phyloP scores from a whole-genome alignment of 371 early-diverging fungal genomes.

The Nematocida displodere region DNA sequence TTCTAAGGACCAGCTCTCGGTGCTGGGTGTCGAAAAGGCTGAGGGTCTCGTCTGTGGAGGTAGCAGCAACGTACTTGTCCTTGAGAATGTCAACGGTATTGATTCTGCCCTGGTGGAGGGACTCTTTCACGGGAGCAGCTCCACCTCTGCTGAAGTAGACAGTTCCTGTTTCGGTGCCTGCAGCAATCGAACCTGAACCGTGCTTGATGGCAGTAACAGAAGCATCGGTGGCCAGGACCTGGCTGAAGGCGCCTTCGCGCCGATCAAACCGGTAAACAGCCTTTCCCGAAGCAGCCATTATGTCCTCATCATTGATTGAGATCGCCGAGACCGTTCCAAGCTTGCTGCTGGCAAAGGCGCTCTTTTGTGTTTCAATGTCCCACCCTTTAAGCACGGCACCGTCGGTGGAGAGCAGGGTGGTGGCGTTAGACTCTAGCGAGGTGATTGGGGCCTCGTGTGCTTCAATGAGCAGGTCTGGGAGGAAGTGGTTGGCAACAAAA shows the following conservation, averaged over 20 bases:
- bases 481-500: constrained; percentile 43
- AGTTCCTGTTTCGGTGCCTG: background rate
- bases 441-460: constrained; percentile 7
- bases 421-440: background rate
- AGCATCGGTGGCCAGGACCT: background rate
- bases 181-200: background rate
- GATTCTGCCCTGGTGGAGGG: constrained; percentile 1
- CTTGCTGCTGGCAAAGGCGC: background rate
- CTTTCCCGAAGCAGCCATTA: background rate
- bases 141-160: background rate
- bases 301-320: background rate
- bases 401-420: background rate
- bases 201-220: background rate
- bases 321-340: background rate
- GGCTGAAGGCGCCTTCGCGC: background rate
- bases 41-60: constrained; percentile 26
- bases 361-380: constrained; percentile 37
- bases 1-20: constrained; percentile 13
- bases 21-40: constrained; percentile 16
- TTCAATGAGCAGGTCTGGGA: constrained; percentile 18
- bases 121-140: background rate
- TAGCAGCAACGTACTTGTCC: constrained; percentile 16
- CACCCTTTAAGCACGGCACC: constrained; percentile 1
- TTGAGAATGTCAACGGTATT: background rate
- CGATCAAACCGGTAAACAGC: constrained; percentile 4